These are phyloP conservation scores for Monosporozyma siamensis DNA, from an alignment of 805 yeast genomes.

Conservation along the genomic window DNA sequence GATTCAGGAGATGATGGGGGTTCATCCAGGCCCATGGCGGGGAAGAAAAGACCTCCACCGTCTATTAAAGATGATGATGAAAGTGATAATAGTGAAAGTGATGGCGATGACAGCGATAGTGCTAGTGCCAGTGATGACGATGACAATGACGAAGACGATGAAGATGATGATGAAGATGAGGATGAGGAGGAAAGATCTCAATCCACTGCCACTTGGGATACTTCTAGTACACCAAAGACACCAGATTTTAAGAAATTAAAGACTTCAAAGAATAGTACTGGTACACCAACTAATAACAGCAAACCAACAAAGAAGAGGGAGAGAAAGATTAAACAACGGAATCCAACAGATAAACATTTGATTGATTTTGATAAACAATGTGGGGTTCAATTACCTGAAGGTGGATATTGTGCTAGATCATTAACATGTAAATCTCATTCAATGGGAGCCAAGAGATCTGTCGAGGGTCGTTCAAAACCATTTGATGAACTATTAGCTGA, in stretches of 20 bases:
- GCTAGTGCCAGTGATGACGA: not conserved
- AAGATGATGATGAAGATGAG: not conserved
- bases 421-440: constrained; percentile 96
- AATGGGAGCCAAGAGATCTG: constrained; percentile 97
- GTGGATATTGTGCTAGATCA: constrained; percentile 94
- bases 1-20: constrained; percentile 5
- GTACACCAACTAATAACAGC: not conserved
- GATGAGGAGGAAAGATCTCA: not conserved
- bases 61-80: constrained; percentile 1
- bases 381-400: constrained; percentile 88
- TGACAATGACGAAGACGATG: not conserved
- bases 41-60: constrained; percentile 10
- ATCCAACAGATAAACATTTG: constrained; percentile 59
- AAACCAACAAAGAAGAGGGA: constrained; percentile 24
- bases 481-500: constrained; percentile 82
- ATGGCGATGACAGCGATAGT: not conserved
- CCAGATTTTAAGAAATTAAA: constrained; percentile 4
- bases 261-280: constrained; percentile 2
- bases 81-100: not conserved
- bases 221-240: constrained; percentile 1
- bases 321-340: constrained; percentile 42
- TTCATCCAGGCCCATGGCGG: not conserved
- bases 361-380: constrained; percentile 88
- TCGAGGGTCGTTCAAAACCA: constrained; percentile 85
- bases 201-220: not conserved